Evolutionary conservation across 2,329 filamentous ascomycete genomes (phyloP).

Genomic region (Didymellaceae sp.): DNA sequence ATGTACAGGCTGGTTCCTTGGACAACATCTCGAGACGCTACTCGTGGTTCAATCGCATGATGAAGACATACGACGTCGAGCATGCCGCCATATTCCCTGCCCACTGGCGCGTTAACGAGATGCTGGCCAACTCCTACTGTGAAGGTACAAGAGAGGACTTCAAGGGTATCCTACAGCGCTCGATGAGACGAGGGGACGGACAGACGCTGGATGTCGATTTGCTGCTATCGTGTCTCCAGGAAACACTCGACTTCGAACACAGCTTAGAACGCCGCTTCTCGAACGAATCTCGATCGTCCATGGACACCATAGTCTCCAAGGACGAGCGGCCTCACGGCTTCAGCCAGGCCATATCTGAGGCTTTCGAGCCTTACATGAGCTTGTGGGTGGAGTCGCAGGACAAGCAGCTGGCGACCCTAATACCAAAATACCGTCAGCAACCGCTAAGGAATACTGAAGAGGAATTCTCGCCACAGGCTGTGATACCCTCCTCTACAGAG

Average conservation of each 20-base stretch:
- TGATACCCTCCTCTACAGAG: slow-evolving; percentile 93
- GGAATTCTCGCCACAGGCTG: slow-evolving; percentile 87
- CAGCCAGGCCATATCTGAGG: slow-evolving; percentile 89
- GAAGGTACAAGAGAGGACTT: slow-evolving; percentile 96
- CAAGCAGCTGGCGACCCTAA: slow-evolving; percentile 79
- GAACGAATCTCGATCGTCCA: slow-evolving; percentile 75
- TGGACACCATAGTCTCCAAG: slow-evolving; percentile 83
- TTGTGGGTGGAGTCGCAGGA: slow-evolving; percentile 98
- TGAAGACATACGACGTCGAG: slow-evolving; percentile 95
- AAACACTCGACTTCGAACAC: slow-evolving; percentile 97
- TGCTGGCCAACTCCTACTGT: slow-evolving; percentile 89
- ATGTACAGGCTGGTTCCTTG: slow-evolving; percentile 73
- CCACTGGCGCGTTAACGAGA: slow-evolving; percentile 89
- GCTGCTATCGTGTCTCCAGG: slow-evolving; percentile 85
- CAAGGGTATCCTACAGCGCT: slow-evolving; percentile 87
- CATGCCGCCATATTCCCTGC: slow-evolving; percentile 86
- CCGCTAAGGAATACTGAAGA: slow-evolving; percentile 82
- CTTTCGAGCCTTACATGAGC: slow-evolving; percentile 96
- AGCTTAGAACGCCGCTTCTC: slow-evolving; percentile 84
- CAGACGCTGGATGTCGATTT: slow-evolving; percentile 88
- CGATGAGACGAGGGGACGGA: slow-evolving; percentile 78
- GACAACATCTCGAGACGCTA: slow-evolving; percentile 97
- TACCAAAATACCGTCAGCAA: slow-evolving; percentile 86
- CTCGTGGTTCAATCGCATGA: slow-evolving; percentile 93
- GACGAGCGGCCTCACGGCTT: slow-evolving; percentile 80